Evolutionary conservation across 139 green algal genomes (phyloP), one percentile per base, ranked within the genome.

Genomic region (Chlamydomonas urium): DNA sequence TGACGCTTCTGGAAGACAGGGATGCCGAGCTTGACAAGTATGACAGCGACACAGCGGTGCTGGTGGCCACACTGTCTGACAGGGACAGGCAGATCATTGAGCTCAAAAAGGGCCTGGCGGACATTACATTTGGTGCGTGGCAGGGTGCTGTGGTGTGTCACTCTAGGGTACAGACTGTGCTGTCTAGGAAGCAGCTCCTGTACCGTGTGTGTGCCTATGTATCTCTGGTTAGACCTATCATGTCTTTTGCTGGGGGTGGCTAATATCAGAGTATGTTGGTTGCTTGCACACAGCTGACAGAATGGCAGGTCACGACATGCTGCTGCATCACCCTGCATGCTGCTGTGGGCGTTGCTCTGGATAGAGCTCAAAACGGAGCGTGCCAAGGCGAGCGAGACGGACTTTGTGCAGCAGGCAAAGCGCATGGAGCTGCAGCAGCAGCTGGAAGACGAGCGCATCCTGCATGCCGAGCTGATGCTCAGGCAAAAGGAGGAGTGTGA

Each of bases 21-120:
- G 83, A 89, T 68, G 63, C 69, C 28, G 83, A 89, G 57, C 73
- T 89, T 29, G 74, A 83, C 3, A 50, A 66, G n/a, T 85, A 79
- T 35, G 83, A 89, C 28, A 57, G 65, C 26, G 57, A 78, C 3
- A 31, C 66, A 21, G 76, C 56, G 1, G 35, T 47, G 29, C 58
- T 74, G 37, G 50, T 50, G 21, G 75, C 65, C 5, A 65, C 59
- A 26, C n/a, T 81, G 65, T 65, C 53, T 35, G 77, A 82, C 28
- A 77, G 77, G 47, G 66, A 74, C 17, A 63, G 53, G 26, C 53
- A 63, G 10, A 14, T 63, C 53, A 17, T 10, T 17, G 24, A 31
- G 26, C 26, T 63, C 6, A 14, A 63, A 21, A 63, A 26, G 19
- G 6, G 21, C 10, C 53, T 34, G 21, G 53, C 53, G 29, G 53